Percentiles rank a stretch among this genome's conserved stretches.
phyloP scores from a whole-genome alignment of 495 filamentous ascomycete species.

The Penicillium silybi region DNA sequence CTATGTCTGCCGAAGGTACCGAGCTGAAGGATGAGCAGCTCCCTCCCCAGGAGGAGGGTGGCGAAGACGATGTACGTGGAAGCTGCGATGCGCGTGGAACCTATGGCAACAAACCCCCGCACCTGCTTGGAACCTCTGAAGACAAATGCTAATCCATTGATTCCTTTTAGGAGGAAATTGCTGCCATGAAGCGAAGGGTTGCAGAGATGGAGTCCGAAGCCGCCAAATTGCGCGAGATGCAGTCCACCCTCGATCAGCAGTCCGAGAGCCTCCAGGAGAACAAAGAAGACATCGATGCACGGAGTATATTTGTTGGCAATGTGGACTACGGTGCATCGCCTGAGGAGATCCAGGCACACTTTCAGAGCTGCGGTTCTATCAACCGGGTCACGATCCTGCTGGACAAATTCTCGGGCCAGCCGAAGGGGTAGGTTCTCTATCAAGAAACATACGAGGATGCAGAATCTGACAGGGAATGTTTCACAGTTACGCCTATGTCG shows the following conservation, averaged over 20 bases:
- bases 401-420: constrained; percentile 97
- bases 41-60: constrained; percentile 36
- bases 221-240: constrained; percentile 95
- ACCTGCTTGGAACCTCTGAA: neutral
- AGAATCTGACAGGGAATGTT: neutral
- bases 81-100: neutral
- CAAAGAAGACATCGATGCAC: constrained; percentile 92
- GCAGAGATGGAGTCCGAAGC: constrained; percentile 99
- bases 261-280: constrained; percentile 79
- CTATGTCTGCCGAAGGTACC: constrained; percentile 37
- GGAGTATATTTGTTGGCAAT: constrained; percentile 98
- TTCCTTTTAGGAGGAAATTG: constrained; percentile 76
- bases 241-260: constrained; percentile 81
- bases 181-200: constrained; percentile 95
- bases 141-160: constrained; percentile 4
- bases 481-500: constrained; percentile 94
- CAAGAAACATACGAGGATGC: neutral
- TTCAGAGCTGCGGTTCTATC: constrained; percentile 95
- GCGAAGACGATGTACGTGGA: constrained; percentile 43
- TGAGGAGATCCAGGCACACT: constrained; percentile 98
- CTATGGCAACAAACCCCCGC: neutral
- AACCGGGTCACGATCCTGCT: constrained; percentile 97
- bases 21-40: constrained; percentile 40
- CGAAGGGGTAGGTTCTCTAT: constrained; percentile 75
- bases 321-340: constrained; percentile 97